A percentile compares a stretch with the other conserved stretches of the same genome.
These are phyloP conservation scores for Starmerella floris DNA, from an alignment of 805 yeast species.

Conservation along the genomic window DNA sequence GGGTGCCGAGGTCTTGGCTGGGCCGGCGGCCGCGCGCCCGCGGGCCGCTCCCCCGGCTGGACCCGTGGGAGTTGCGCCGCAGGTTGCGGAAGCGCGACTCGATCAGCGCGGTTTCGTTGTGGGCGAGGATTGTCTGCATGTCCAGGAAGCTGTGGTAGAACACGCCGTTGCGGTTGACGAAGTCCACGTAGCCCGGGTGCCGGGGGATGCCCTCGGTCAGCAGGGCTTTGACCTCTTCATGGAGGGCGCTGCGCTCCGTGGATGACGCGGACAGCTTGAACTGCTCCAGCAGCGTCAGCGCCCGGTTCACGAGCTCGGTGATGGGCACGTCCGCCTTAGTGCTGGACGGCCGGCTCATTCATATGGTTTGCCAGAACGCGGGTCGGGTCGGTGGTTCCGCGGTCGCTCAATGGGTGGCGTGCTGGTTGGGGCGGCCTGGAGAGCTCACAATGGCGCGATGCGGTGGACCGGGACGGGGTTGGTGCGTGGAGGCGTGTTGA, in stretches of 20 bases:
- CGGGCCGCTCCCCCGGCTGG: neutral
- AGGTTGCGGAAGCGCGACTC: conserved; percentile 14
- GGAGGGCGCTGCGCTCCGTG: conserved; percentile 3
- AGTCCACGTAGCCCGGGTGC: conserved; percentile 8
- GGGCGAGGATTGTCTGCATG: conserved; percentile 2
- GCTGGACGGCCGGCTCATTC: conserved; percentile 7
- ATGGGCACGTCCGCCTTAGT: conserved; percentile 2
- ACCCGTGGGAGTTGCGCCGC: conserved; percentile 10
- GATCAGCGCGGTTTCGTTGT: conserved; percentile 8
- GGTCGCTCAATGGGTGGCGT: too few relatives aligned
- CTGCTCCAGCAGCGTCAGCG: conserved; percentile 13
- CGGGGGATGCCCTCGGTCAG: conserved; percentile 10
- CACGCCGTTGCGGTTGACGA: conserved; percentile 3
- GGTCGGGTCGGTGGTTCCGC: too few relatives aligned
- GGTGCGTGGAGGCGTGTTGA: too few relatives aligned
- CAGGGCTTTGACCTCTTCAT: conserved; percentile 8
- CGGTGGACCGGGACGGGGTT: too few relatives aligned
- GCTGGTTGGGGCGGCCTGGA: too few relatives aligned
- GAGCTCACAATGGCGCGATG: too few relatives aligned
- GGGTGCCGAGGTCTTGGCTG: too few relatives aligned
- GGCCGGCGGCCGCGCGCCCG: too few relatives aligned
- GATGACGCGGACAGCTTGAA: neutral
- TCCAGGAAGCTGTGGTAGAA: conserved; percentile 8
- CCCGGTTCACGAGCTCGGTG: conserved; percentile 6
- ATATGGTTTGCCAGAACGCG: conserved; percentile 5